Evolutionary conservation across 345 rosid species (phyloP), one percentile per base, ranked within the genome.

Genomic region (Durio zibethinus): DNA sequence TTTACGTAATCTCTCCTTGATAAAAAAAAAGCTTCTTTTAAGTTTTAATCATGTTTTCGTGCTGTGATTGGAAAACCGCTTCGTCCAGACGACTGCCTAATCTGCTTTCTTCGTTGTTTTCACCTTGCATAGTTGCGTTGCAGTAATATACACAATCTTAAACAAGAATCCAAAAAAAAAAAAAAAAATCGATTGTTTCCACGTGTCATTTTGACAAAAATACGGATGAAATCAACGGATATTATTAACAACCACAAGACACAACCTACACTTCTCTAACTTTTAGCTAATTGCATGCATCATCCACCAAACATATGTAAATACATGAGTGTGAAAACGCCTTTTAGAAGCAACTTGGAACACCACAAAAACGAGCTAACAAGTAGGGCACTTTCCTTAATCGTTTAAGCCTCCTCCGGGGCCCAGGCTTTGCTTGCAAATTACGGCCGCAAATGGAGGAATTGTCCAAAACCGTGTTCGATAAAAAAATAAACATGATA

Each of bases 381-480:
- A 23, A 50, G 20, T 16, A 50, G 5, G 6, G 7, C 68, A 65
- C 47, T 65, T 65, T 65, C 70, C 21, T 65, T 10, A 16, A 27
- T 27, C 64, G 8, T 25, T 25, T 9, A 25, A 35, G 47, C 45
- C 52, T 8, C 25, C 16, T 56, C 33, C 2, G 0, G 63, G 16
- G 10, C 11, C 47, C 16, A 31, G 2, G n/a, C 7, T 70, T 70
- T 70, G 59, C 60, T 70, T 70, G 74, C 74, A 70, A 18, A 29
- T 48, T 1, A 70, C 31, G 54, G 67, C 67, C 4, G 4, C 43
- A 27, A 42, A 16, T 69, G 79, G 78, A 38, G 65, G 36, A 40
- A 6, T 21, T 77, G 75, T 29, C 8, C 74, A 11, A 50, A 69
- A 52, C 57, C 81, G 81, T 65, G 83, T 84, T 6, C 10, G 18